Percentiles rank a stretch among this genome's conserved stretches.
phyloP scores from a whole-genome alignment of 2,329 filamentous ascomycete genomes.

The Metarhizium rileyi region DNA sequence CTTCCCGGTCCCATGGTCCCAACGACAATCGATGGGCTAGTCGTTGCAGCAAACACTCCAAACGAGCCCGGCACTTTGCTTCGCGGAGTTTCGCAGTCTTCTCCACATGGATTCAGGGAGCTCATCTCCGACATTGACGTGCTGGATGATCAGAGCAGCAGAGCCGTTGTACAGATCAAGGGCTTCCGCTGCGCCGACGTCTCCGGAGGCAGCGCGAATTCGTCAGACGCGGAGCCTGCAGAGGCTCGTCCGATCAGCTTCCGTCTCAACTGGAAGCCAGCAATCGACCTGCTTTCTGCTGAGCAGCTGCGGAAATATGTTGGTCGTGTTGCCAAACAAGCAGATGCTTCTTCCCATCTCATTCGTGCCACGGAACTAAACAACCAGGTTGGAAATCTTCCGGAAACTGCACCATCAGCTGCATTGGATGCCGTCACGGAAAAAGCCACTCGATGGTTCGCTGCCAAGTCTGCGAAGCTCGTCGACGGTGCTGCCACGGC shows the following conservation, averaged over 20 bases:
- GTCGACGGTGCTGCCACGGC: not conserved
- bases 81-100: constrained; percentile 19
- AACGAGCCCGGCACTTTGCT: not conserved
- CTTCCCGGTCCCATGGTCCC: not conserved
- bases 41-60: not conserved
- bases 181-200: not conserved
- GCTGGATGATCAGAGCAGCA: not conserved
- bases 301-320: not conserved
- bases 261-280: not conserved
- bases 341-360: not conserved
- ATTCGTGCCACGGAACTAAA: not conserved
- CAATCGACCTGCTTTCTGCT: not conserved
- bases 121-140: not conserved
- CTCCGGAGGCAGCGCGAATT: not conserved
- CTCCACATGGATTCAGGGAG: not conserved
- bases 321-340: not conserved
- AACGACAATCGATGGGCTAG: not conserved
- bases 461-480: not conserved
- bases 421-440: not conserved
- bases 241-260: not conserved
- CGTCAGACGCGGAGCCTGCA: not conserved
- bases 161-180: not conserved
- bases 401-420: not conserved
- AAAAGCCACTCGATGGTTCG: not conserved
- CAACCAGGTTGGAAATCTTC: not conserved